phyloP scores from a whole-genome alignment of 2,329 filamentous ascomycete genomes.

The Stachybotrys chlorohalonatus region DNA sequence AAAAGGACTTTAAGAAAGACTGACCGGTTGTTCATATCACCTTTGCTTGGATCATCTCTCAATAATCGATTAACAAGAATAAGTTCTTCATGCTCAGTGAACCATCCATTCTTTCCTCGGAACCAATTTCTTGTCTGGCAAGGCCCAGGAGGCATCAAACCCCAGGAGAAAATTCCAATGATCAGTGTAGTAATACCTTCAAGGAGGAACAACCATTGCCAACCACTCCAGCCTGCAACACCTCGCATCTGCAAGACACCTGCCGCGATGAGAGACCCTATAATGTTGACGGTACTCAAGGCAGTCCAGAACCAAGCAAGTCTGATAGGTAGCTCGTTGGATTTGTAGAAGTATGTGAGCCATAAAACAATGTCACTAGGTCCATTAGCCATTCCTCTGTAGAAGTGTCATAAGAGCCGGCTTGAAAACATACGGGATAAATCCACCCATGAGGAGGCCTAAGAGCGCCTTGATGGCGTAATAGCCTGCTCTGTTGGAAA shows the following conservation, averaged over 20 bases:
- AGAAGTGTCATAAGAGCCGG: not conserved
- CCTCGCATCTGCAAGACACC: slow-evolving; percentile 28
- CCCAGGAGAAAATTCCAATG: slow-evolving; percentile 33
- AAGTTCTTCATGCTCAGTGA: slow-evolving; percentile 6
- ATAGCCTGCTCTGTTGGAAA: slow-evolving; percentile 25
- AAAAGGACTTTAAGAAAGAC: not conserved
- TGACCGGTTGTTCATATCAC: slow-evolving; percentile 50
- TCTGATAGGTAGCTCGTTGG: slow-evolving; percentile 57
- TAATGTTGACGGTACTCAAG: slow-evolving; percentile 46
- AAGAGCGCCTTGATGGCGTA: slow-evolving; percentile 32
- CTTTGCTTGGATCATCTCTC: slow-evolving; percentile 52
- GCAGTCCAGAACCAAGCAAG: slow-evolving; percentile 64
- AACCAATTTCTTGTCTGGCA: slow-evolving; percentile 46
- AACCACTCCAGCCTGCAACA: slow-evolving; percentile 25
- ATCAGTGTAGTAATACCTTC: slow-evolving; percentile 36
- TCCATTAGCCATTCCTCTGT: not conserved
- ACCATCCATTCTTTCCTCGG: slow-evolving; percentile 37
- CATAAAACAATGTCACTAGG: slow-evolving; percentile 47
- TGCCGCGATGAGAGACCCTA: slow-evolving; percentile 39
- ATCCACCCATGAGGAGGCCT: slow-evolving; percentile 39
- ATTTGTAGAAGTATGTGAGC: slow-evolving; percentile 68
- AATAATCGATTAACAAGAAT: slow-evolving; percentile 53
- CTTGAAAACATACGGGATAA: slow-evolving; percentile 31
- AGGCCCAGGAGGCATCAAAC: slow-evolving; percentile 35
- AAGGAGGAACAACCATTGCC: slow-evolving; percentile 39